Evolutionary conservation across 257 asterid species (phyloP).

Genomic region (Nicotiana otophora): DNA sequence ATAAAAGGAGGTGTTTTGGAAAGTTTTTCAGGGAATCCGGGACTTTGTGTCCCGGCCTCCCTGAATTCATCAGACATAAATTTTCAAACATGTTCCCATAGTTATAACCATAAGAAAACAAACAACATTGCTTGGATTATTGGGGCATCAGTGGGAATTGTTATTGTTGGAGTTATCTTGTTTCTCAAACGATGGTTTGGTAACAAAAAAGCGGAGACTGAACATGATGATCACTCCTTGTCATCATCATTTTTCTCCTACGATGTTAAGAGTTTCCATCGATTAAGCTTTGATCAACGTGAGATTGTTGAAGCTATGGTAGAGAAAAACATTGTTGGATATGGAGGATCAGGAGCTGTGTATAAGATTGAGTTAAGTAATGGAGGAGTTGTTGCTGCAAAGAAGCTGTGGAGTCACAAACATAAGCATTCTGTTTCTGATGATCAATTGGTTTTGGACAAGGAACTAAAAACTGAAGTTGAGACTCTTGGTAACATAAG

Average conservation of each 20-base stretch:
- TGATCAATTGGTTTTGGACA: slow-evolving; percentile 42
- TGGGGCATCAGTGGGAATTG: slow-evolving; percentile 39
- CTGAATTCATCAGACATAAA: slow-evolving; percentile 19
- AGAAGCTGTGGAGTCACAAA: slow-evolving; percentile 75
- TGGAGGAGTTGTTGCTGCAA: slow-evolving; percentile 71
- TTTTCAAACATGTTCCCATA: slow-evolving; percentile 38
- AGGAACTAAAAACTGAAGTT: slow-evolving; percentile 74
- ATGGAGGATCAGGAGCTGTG: slow-evolving; percentile 91
- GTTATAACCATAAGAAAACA: slow-evolving; percentile 27
- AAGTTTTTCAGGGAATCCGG: slow-evolving; percentile 64
- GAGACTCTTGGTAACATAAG: slow-evolving; percentile 86
- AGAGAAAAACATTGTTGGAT: slow-evolving; percentile 89
- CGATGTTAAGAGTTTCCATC: slow-evolving; percentile 80
- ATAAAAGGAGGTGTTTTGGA: slow-evolving; percentile 61
- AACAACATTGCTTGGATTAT: slow-evolving; percentile 44
- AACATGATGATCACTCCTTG: slow-evolving; percentile 36
- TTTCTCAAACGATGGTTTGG: slow-evolving; percentile 49
- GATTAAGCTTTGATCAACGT: slow-evolving; percentile 60
- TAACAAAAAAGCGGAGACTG: slow-evolving; percentile 27
- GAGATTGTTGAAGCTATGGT: slow-evolving; percentile 76
- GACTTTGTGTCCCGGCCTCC: slow-evolving; percentile 46
- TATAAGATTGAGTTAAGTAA: slow-evolving; percentile 64
- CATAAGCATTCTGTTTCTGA: slow-evolving; percentile 36
- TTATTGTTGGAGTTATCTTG: slow-evolving; percentile 43
- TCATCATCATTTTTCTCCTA: slow-evolving; percentile 59